A percentile compares a stretch with the other conserved stretches of the same genome.
phyloP scores from a whole-genome alignment of 2,329 filamentous ascomycete species.

The Anthostomella pinea region DNA sequence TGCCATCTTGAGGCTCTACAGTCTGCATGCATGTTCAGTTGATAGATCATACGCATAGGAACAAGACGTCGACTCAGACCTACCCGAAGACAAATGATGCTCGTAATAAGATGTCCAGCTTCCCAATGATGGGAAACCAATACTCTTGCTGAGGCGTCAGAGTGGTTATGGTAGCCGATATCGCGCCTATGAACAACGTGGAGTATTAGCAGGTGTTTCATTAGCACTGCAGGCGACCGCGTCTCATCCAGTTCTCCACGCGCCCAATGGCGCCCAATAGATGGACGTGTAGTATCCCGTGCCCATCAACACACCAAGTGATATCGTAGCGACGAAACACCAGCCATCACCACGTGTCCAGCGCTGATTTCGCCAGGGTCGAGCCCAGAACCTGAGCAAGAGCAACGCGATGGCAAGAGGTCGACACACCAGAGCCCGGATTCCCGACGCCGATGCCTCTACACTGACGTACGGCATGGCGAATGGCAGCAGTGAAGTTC shows the following conservation, averaged over 20 bases:
- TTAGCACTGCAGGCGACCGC: not conserved
- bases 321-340: conserved; percentile 8
- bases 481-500: too few species aligned
- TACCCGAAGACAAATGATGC: conserved; percentile 10
- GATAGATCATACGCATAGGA: not conserved
- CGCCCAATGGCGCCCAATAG: conserved; percentile 9
- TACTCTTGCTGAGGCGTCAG: too few species aligned
- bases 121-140: too few species aligned
- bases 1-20: conserved; percentile 19
- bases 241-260: conserved; percentile 1
- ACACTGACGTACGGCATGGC: too few species aligned
- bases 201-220: too few species aligned
- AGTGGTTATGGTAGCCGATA: too few species aligned
- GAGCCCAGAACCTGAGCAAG: conserved; percentile 7
- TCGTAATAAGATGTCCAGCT: conserved; percentile 4
- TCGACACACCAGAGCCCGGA: too few species aligned
- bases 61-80: not conserved
- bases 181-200: not conserved
- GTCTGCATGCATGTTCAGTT: conserved; percentile 4
- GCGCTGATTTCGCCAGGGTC: conserved; percentile 3
- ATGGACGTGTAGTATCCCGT: conserved; percentile 7
- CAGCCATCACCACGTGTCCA: conserved; percentile 13
- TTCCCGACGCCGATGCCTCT: too few species aligned
- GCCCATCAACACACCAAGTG: conserved; percentile 6
- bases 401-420: conserved; percentile 3